Base-by-base conservation (phyloP, 257 asterid species). In the Salvia rosmarinus region DNA sequence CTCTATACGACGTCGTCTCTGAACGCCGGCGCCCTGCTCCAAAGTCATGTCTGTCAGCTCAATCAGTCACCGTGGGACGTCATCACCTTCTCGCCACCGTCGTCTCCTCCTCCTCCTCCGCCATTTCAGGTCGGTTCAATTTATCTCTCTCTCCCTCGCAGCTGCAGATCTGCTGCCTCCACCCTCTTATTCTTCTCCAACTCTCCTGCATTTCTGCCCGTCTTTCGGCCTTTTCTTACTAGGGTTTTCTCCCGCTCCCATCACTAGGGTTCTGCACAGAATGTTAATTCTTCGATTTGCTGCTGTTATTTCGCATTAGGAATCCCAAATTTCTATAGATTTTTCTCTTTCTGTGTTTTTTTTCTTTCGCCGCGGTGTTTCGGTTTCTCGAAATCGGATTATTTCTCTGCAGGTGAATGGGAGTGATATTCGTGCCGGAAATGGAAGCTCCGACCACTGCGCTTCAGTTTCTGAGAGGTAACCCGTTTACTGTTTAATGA, bases 11-110 rank as follows among this genome's bases (percentile, higher is more conserved):
- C 78, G 40, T 47, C 87, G 50, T 64, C 78, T 17, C 44, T 68
- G 5, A 59, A 75, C 8, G 61, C 69, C 0, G 76, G 79, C 3
- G 6, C 69, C 30, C 11, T 51, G 17, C 5, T 63, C 21, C 82
- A 78, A 16, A 23, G 86, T 6, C 84, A 82, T 21, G 55, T 77
- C 10, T 87, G 92, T 5, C 84, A 81, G 81, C 84, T 84, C 4
- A 87, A 87, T 55, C 92, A 84, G 59, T 84, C 89, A 0, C 92
- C 89, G 49, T 87, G 98, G 98, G 98, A 93, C 84, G 90, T 81
- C 42, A 77, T 86, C 40, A 73, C 73, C 51, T 88, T 88, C 79
- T 79, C 93, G 19, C 81, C 82, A 0, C 84, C 90, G 60, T 21
- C 85, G 11, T 28, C 80, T 49, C 80, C 83, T 67, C 82, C 80